A percentile compares a stretch with the other conserved stretches of the same genome.
Conservation (phyloP, 768 basidiomycete genomes). For the Mycena indigotica region DNA sequence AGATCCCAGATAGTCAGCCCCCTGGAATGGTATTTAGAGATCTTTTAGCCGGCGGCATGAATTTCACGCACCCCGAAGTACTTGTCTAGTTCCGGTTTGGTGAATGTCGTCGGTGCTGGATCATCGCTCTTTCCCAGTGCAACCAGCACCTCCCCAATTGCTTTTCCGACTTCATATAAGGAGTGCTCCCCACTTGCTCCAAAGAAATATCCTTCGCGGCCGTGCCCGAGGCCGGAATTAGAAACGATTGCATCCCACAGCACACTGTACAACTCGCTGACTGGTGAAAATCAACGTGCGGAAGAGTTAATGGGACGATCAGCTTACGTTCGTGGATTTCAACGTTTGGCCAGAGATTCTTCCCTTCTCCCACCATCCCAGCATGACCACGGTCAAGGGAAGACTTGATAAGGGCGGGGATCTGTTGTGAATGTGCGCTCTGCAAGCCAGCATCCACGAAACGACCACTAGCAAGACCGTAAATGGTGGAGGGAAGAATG, state of each 20-base stretch:
- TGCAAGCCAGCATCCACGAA: conserved; percentile 55
- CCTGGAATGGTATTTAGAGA: not conserved
- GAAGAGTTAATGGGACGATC: not conserved
- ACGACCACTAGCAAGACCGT: conserved; percentile 49
- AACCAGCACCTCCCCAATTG: conserved; percentile 41
- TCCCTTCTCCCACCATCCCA: conserved; percentile 58
- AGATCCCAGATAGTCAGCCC: conserved; percentile 21
- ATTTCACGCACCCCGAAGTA: conserved; percentile 36
- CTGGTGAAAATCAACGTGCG: conserved; percentile 27
- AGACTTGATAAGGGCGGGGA: conserved; percentile 50
- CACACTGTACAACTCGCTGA: conserved; percentile 45
- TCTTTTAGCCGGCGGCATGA: not conserved
- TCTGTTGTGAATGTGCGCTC: conserved; percentile 54
- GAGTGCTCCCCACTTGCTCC: conserved; percentile 53
- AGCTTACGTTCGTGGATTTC: conserved; percentile 52
- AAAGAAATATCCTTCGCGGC: conserved; percentile 57
- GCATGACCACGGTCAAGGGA: conserved; percentile 50
- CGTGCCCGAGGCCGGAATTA: conserved; percentile 39
- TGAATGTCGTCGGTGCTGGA: conserved; percentile 49
- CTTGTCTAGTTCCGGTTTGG: conserved; percentile 45
- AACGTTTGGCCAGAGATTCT: conserved; percentile 62
- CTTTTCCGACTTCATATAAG: conserved; percentile 42
- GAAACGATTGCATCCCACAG: conserved; percentile 42
- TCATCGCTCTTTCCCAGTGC: conserved; percentile 38
- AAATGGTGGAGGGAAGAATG: conserved; percentile 59